These are phyloP conservation scores for Rhizopogon salebrosus DNA, from an alignment of 768 basidiomycete genomes.

Conservation along the genomic window DNA sequence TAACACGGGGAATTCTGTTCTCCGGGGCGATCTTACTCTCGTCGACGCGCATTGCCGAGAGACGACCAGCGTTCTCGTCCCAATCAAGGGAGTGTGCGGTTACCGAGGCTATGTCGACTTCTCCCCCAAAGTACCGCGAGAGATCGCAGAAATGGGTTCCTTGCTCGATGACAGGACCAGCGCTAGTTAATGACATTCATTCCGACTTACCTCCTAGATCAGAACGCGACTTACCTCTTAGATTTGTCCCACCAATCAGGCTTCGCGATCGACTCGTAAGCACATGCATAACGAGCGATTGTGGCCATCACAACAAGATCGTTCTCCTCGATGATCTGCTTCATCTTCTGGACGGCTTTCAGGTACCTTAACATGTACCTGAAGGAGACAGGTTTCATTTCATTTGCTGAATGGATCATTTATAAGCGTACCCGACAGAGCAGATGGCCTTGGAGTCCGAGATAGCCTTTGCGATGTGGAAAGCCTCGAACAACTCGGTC, in stretches of 20 bases:
- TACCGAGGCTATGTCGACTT: conserved; percentile 80
- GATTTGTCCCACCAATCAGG: conserved; percentile 94
- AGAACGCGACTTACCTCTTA: conserved; percentile 46
- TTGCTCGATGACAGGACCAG: conserved; percentile 82
- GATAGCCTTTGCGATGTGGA: conserved; percentile 69
- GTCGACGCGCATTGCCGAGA: conserved; percentile 79
- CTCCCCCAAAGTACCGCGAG: conserved; percentile 95
- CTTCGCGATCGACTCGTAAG: conserved; percentile 76
- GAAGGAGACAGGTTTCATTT: not conserved
- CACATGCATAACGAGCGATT: conserved; percentile 89
- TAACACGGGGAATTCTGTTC: conserved; percentile 91
- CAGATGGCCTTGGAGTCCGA: conserved; percentile 68
- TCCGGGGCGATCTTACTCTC: conserved; percentile 80
- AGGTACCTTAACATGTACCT: conserved; percentile 95
- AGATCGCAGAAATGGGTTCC: conserved; percentile 98
- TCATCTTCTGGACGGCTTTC: conserved; percentile 94
- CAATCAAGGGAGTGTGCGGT: conserved; percentile 87
- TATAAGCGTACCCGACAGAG: conserved; percentile 72
- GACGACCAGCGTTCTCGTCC: conserved; percentile 82
- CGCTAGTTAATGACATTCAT: conserved; percentile 28
- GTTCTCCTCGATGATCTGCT: conserved; percentile 91
- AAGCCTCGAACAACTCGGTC: conserved; percentile 62
- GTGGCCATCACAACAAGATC: conserved; percentile 94
- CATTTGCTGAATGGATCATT: not conserved
- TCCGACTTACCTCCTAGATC: not conserved